Evolutionary conservation across 768 basidiomycete genomes (phyloP), one percentile per base, ranked within the genome.

Genomic region (Mycena indigotica): DNA sequence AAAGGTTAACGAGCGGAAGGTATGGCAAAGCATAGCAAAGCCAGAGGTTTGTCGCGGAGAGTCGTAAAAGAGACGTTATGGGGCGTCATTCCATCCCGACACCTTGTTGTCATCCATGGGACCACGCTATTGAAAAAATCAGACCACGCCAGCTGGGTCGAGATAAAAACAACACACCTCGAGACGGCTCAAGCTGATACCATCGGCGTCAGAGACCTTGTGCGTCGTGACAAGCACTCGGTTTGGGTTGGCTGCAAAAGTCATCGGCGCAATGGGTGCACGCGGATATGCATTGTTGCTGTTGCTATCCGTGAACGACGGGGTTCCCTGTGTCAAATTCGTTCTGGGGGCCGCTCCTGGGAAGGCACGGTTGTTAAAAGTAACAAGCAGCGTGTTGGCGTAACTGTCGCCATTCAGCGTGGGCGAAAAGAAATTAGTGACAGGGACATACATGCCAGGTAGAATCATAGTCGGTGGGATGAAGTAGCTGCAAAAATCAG

Each of bases 291-390:
- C 51, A 16, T 61, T 35, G 19, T 41, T 19, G 8, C 23, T 25
- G 19, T 41, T 19, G 8, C 23, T 25, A n/a, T 61, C 60, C 1
- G 48, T 24, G 52, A 44, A 61, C 4, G 59, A 61, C 1, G 32
- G 32, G 44, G 52, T 8, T 44, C 21, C 28, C 50, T 54, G 2
- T 56, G 60, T 1, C 32, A 55, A 30, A 25, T 48, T 16, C 5
- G 44, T 53, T 6, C 15, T 3, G 2, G 6, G 16, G 0, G 29
- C 55, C 23, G 29, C 39, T 6, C 26, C 8, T 3, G 21, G 30
- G 23, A 57, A 53, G 38, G 60, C 60, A 28, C 60, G 60, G 30
- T 61, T 61, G 48, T 61, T 61, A 29, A 61, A 57, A 2, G 60
- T 61, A 5, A 61, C 52, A 16, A 61, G 55, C 12, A 61, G 60